These are phyloP conservation scores for Penicillium sp. DNA, from an alignment of 2,329 filamentous ascomycete species.

Conservation along the genomic window DNA sequence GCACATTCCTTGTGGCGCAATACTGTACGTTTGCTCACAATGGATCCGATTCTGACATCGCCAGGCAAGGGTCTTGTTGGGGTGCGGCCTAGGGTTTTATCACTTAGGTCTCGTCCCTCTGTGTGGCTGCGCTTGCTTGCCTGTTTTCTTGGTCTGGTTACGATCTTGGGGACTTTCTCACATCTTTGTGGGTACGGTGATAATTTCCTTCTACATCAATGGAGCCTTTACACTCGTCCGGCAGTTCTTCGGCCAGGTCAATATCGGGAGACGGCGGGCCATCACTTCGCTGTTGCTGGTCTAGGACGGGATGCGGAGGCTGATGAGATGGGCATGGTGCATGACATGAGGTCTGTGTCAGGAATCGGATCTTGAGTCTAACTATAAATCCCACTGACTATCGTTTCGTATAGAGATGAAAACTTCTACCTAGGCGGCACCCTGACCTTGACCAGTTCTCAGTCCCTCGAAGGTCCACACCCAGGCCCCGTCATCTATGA, in stretches of 20 bases:
- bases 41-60: constrained; percentile 13
- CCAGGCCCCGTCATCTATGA: constrained; percentile 58
- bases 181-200: constrained; percentile 18
- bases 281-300: not conserved
- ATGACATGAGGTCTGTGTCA: constrained; percentile 24
- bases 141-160: constrained; percentile 18
- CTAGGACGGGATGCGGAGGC: constrained; percentile 12
- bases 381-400: not conserved
- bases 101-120: constrained; percentile 12
- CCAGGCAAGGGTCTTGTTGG: constrained; percentile 9
- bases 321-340: constrained; percentile 22
- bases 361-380: not conserved
- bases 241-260: constrained; percentile 29
- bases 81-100: constrained; percentile 12
- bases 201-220: constrained; percentile 11
- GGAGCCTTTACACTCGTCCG: not conserved
- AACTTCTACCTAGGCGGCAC: constrained; percentile 31
- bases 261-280: constrained; percentile 16
- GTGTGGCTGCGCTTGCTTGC: constrained; percentile 23
- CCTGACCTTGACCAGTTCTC: constrained; percentile 27
- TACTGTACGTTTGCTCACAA: constrained; percentile 6
- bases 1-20: not conserved
- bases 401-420: constrained; percentile 18
- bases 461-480: constrained; percentile 15
- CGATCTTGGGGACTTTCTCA: constrained; percentile 18